Percentiles rank a stretch among this genome's conserved stretches.
These are phyloP conservation scores for Zygotorulaspora chibaensis DNA, from an alignment of 805 yeast species.

Conservation along the genomic window DNA sequence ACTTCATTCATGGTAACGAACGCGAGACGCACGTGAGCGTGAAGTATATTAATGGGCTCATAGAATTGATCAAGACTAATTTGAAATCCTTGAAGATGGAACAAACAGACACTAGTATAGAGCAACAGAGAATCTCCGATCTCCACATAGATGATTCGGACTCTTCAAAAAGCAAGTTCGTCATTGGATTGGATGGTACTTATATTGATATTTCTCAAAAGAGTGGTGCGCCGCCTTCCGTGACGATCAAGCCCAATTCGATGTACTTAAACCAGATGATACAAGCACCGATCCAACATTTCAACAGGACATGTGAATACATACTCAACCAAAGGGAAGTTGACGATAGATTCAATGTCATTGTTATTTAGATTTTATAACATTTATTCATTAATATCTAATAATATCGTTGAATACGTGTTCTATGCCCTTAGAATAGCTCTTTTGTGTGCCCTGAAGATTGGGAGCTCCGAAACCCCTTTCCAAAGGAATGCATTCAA, in stretches of 20 bases:
- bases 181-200: conserved; percentile 30
- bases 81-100: conserved; percentile 38
- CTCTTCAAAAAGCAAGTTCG: conserved; percentile 11
- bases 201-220: conserved; percentile 19
- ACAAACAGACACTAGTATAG: conserved; percentile 33
- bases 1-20: conserved; percentile 47
- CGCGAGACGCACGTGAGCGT: conserved; percentile 48
- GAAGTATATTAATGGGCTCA: conserved; percentile 77
- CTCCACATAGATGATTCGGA: conserved; percentile 20
- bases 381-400: too few relatives aligned
- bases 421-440: background rate
- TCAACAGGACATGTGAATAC: conserved; percentile 68
- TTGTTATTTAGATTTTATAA: conserved; percentile 26
- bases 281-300: conserved; percentile 42
- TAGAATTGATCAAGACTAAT: conserved; percentile 72
- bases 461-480: background rate
- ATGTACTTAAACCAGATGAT: conserved; percentile 29
- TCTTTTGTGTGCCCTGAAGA: background rate
- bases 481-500: background rate
- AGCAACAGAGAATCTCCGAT: conserved; percentile 12
- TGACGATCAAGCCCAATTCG: conserved; percentile 32
- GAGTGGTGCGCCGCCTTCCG: conserved; percentile 17
- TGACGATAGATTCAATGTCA: conserved; percentile 64
- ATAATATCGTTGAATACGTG: conserved; percentile 1
- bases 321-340: conserved; percentile 62